phyloP scores from a whole-genome alignment of 768 basidiomycete genomes.

The Leccinum fibrillosum region DNA sequence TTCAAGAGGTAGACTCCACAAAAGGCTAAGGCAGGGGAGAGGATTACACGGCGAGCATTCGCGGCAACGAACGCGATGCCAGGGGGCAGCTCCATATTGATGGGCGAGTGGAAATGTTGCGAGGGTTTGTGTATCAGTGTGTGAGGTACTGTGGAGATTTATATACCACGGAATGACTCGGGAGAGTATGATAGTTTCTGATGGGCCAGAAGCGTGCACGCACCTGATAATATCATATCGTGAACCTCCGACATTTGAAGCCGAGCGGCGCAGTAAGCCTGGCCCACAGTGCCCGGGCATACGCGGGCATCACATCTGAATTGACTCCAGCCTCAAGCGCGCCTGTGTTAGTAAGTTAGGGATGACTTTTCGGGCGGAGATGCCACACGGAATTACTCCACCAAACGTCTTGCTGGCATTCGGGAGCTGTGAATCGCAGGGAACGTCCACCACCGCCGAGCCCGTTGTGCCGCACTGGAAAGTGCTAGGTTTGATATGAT shows the following conservation, averaged over 20 bases:
- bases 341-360: neutral
- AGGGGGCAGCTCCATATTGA: slow-evolving; percentile 33
- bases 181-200: neutral
- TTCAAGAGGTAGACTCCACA: slow-evolving; percentile 11
- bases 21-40: slow-evolving; percentile 18
- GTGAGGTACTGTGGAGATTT: neutral
- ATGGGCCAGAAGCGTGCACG: neutral
- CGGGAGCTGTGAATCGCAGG: too few relatives aligned
- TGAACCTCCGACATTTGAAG: neutral
- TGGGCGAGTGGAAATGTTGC: neutral
- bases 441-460: too few relatives aligned
- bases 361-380: too few relatives aligned
- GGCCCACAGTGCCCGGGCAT: neutral
- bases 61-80: slow-evolving; percentile 28
- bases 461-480: too few relatives aligned
- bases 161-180: slow-evolving; percentile 3
- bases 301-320: neutral
- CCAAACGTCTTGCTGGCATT: too few relatives aligned
- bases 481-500: too few relatives aligned
- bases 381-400: too few relatives aligned
- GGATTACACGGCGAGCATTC: slow-evolving; percentile 23
- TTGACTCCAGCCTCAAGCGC: neutral
- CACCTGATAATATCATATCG: too few relatives aligned
- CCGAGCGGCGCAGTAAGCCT: neutral
- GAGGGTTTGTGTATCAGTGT: neutral